Percentiles rank a stretch among this genome's conserved stretches.
Conservation (phyloP, 2,329 filamentous ascomycete species). For the Cadophora luteo-olivacea region DNA sequence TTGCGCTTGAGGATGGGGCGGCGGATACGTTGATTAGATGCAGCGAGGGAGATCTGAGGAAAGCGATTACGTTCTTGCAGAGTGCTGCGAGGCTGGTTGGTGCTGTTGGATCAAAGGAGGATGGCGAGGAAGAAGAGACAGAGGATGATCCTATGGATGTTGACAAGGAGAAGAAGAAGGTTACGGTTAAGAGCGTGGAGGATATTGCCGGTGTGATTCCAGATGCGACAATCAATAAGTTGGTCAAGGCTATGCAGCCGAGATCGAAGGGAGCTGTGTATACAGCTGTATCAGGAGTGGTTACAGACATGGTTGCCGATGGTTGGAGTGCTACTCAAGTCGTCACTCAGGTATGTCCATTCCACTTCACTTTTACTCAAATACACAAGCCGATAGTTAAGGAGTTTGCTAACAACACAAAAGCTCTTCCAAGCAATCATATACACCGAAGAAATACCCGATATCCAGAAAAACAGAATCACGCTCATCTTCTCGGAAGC, state of each 20-base stretch:
- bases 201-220: conserved; percentile 98
- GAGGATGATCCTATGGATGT: conserved; percentile 54
- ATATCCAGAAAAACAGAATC: conserved; percentile 89
- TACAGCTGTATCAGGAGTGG: conserved; percentile 74
- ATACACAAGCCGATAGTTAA: no score
- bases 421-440: conserved; percentile 84
- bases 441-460: conserved; percentile 82
- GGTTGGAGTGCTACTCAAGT: conserved; percentile 96
- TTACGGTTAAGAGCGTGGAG: conserved; percentile 83
- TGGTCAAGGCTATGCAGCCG: conserved; percentile 80
- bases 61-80: conserved; percentile 95
- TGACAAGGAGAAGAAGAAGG: conserved; percentile 66
- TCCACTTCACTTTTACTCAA: no score
- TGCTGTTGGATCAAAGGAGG: conserved; percentile 57
- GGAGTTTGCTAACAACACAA: conserved; percentile 20
- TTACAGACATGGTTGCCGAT: conserved; percentile 92
- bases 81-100: conserved; percentile 90
- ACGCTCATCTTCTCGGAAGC: conserved; percentile 89
- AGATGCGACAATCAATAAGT: conserved; percentile 68
- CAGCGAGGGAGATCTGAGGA: conserved; percentile 92
- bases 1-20: conserved; percentile 78
- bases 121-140: conserved; percentile 45
- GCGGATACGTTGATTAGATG: conserved; percentile 84
- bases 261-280: conserved; percentile 70
- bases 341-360: conserved; percentile 71